Percentiles rank a stretch among this genome's conserved stretches.
Conservation (phyloP, 1,139 yeast species). For the Lodderomyces metapsilosis region DNA sequence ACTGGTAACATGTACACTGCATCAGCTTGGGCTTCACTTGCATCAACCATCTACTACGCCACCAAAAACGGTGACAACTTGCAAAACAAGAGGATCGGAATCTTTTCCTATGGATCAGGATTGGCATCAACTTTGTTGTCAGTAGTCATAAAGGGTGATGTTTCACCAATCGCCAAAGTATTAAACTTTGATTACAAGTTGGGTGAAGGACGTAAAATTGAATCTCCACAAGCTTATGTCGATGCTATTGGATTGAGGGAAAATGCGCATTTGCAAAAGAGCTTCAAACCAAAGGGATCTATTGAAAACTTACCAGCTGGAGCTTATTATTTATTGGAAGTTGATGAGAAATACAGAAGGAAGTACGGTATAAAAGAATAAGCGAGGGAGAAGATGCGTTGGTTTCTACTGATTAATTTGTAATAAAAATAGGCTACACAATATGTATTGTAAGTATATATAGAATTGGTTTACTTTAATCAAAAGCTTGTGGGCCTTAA, state of each 20-base stretch:
- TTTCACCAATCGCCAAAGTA: conserved; percentile 61
- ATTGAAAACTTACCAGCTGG: conserved; percentile 71
- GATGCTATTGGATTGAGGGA: conserved; percentile 84
- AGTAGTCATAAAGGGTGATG: conserved; percentile 77
- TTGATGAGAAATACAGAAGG: conserved; percentile 91
- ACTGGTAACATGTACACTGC: conserved; percentile 99
- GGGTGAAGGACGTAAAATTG: conserved; percentile 57
- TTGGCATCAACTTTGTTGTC: conserved; percentile 90
- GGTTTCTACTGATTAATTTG: too few species aligned
- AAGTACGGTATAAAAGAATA: conserved; percentile 62
- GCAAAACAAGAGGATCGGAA: conserved; percentile 81
- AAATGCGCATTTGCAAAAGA: conserved; percentile 78
- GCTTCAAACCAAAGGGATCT: conserved; percentile 75
- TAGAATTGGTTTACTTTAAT: too few species aligned
- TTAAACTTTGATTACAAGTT: conserved; percentile 72
- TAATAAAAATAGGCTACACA: too few species aligned
- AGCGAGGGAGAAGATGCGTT: conserved; percentile 3
- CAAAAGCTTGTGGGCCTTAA: background rate
- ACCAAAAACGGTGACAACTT: conserved; percentile 49
- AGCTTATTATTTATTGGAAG: conserved; percentile 76
- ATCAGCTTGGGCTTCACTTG: conserved; percentile 83
- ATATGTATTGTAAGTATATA: too few species aligned
- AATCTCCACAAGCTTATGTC: conserved; percentile 79
- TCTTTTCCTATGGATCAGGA: conserved; percentile 98
- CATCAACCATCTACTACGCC: conserved; percentile 77